Percentiles rank a stretch among this genome's conserved stretches.
Evolutionary conservation across 208 protist genomes (phyloP).

Genomic region (Leishmania turanica): DNA sequence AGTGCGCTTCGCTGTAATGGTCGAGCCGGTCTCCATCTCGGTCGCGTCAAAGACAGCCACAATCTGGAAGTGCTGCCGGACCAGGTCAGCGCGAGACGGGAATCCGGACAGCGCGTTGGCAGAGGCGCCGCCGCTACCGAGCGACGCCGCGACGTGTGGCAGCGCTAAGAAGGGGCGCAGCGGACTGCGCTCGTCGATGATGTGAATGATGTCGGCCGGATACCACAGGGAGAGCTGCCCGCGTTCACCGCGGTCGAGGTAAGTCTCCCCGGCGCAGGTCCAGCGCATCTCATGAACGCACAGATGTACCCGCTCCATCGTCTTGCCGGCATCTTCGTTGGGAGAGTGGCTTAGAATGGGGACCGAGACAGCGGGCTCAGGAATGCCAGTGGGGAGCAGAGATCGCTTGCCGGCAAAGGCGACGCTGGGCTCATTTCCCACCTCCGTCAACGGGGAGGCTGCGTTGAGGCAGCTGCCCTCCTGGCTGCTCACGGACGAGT

Average conservation of each 20-base stretch:
- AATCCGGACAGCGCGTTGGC: conserved; percentile 15
- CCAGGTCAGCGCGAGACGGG: not conserved
- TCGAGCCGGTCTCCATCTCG: conserved; percentile 75
- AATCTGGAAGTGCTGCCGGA: conserved; percentile 60
- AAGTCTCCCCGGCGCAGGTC: conserved; percentile 66
- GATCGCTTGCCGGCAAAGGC: not conserved
- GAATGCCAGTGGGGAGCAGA: not conserved
- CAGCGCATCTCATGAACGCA: conserved; percentile 75
- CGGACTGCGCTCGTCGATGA: conserved; percentile 75
- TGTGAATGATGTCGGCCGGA: conserved; percentile 72
- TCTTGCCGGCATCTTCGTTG: conserved; percentile 2
- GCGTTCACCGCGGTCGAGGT: conserved; percentile 41
- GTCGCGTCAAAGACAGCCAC: conserved; percentile 81
- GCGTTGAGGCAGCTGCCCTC: conserved; percentile 12
- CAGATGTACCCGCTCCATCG: conserved; percentile 57
- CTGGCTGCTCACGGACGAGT: conserved; percentile 22
- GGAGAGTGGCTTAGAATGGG: not conserved
- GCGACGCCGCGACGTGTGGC: conserved; percentile 27
- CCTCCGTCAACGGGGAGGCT: not conserved
- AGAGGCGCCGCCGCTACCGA: conserved; percentile 10
- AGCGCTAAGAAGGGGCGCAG: conserved; percentile 69
- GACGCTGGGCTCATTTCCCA: not conserved
- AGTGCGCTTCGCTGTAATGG: conserved; percentile 73
- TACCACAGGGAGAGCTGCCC: conserved; percentile 81
- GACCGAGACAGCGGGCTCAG: not conserved